phyloP scores from a whole-genome alignment of 148 eudicot genomes.

The Rhododendron molle region DNA sequence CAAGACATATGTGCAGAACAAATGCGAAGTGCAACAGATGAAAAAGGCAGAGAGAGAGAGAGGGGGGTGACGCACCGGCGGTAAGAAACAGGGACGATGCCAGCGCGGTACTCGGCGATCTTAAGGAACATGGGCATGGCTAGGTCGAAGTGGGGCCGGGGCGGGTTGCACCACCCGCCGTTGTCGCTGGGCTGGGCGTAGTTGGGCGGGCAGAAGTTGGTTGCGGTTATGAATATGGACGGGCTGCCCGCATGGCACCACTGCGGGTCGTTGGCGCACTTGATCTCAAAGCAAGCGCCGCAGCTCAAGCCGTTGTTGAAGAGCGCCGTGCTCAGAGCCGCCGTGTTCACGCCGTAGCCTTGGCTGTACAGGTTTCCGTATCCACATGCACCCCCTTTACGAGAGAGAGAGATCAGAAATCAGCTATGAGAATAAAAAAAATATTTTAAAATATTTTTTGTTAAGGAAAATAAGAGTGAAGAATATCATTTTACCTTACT shows the following conservation, averaged over 20 bases:
- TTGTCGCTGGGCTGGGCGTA: not conserved
- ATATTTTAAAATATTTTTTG: no score
- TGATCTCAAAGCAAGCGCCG: slow-evolving; percentile 10
- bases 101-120: slow-evolving; percentile 1
- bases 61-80: not conserved
- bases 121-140: not conserved
- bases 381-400: slow-evolving; percentile 7
- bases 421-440: not conserved
- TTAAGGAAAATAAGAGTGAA: not conserved
- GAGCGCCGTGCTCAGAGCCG: slow-evolving; percentile 10
- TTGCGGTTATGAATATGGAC: slow-evolving; percentile 1
- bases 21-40: no score
- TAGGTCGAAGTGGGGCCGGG: not conserved
- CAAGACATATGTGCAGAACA: not conserved
- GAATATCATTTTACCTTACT: not conserved
- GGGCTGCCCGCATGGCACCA: slow-evolving; percentile 6
- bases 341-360: slow-evolving; percentile 15
- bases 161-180: slow-evolving; percentile 4
- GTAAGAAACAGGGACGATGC: slow-evolving; percentile 2
- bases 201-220: slow-evolving; percentile 11
- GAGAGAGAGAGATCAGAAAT: not conserved
- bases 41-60: not conserved
- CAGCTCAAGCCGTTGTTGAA: slow-evolving; percentile 12
- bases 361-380: slow-evolving; percentile 10
- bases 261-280: not conserved